phyloP scores from a whole-genome alignment of 2,329 filamentous ascomycete genomes.

The Xylariaceae sp. region DNA sequence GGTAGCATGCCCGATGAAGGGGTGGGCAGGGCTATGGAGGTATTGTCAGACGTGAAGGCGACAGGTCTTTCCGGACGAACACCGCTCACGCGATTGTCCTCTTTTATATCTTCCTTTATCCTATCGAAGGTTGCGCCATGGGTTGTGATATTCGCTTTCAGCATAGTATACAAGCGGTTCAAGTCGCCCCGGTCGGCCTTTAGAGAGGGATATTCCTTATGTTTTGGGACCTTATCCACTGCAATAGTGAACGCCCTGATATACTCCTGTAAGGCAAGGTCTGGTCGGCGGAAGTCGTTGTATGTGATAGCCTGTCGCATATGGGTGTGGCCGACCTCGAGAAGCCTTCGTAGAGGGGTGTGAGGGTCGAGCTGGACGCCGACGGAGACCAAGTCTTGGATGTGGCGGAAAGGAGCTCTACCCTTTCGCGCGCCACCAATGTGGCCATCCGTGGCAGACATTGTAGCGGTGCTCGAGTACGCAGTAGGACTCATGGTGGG shows the following conservation, averaged over 20 bases:
- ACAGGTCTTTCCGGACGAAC: conserved; percentile 39
- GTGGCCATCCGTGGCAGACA: conserved; percentile 7
- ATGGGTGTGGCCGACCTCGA: conserved; percentile 48
- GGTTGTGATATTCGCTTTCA: conserved; percentile 46
- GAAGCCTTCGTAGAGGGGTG: conserved; percentile 48
- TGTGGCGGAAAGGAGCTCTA: conserved; percentile 43
- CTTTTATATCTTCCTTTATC: conserved; percentile 59
- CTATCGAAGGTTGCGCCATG: conserved; percentile 48
- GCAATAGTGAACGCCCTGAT: conserved; percentile 76
- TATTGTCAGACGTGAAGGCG: conserved; percentile 4
- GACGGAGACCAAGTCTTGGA: conserved; percentile 48
- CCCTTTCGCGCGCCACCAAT: conserved; percentile 10
- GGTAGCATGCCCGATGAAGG: conserved; percentile 12
- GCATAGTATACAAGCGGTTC: conserved; percentile 41
- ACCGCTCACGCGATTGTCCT: conserved; percentile 60
- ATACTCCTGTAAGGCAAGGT: conserved; percentile 78
- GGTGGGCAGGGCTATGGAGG: conserved; percentile 11
- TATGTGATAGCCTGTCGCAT: conserved; percentile 58
- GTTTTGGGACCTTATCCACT: conserved; percentile 69
- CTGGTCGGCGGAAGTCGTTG: conserved; percentile 61
- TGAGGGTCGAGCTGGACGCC: conserved; percentile 43
- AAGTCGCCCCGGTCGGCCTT: conserved; percentile 49
- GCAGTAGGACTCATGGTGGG: conserved; percentile 22
- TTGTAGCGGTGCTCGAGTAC: conserved; percentile 10
- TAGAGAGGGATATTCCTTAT: conserved; percentile 68